phyloP scores from a whole-genome alignment of 2,329 filamentous ascomycete genomes.

The Ophiostoma angusticollis region DNA sequence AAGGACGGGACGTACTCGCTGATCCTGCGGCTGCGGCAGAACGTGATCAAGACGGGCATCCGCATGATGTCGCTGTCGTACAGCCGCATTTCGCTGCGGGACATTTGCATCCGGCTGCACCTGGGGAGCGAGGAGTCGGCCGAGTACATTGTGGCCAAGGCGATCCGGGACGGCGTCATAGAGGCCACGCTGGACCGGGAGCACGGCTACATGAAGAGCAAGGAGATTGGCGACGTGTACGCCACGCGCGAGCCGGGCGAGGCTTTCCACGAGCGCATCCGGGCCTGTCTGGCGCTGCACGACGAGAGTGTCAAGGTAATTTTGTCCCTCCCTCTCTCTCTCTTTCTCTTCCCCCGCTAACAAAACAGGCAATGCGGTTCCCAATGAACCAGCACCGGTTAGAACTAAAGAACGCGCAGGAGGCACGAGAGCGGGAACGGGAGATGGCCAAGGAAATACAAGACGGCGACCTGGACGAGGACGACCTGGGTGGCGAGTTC shows the following conservation, averaged over 20 bases:
- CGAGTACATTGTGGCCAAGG: constrained; percentile 98
- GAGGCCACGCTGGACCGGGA: constrained; percentile 91
- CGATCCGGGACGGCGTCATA: constrained; percentile 92
- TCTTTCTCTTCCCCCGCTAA: constrained; percentile 16
- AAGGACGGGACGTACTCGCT: constrained; percentile 91
- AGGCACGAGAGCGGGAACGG: constrained; percentile 89
- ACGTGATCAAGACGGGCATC: constrained; percentile 98
- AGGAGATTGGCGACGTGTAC: constrained; percentile 91
- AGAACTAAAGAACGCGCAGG: constrained; percentile 95
- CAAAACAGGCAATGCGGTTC: constrained; percentile 79
- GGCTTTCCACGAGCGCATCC: constrained; percentile 94
- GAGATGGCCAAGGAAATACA: constrained; percentile 99
- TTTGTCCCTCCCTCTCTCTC: constrained; percentile 3
- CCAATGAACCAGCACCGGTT: constrained; percentile 98
- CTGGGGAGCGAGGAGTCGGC: constrained; percentile 93
- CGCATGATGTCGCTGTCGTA: constrained; percentile 99
- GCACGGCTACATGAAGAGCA: constrained; percentile 96
- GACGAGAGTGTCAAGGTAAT: constrained; percentile 95
- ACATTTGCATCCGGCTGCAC: constrained; percentile 92
- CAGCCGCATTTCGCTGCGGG: constrained; percentile 88
- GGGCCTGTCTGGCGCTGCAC: constrained; percentile 79
- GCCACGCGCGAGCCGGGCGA: constrained; percentile 91
- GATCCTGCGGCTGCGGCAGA: constrained; percentile 87
- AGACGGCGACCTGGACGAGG: constrained; percentile 91
- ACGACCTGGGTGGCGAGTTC: constrained; percentile 90